Evolutionary conservation across 257 asterid genomes (phyloP).

Genomic region (Marsdenia floribunda): DNA sequence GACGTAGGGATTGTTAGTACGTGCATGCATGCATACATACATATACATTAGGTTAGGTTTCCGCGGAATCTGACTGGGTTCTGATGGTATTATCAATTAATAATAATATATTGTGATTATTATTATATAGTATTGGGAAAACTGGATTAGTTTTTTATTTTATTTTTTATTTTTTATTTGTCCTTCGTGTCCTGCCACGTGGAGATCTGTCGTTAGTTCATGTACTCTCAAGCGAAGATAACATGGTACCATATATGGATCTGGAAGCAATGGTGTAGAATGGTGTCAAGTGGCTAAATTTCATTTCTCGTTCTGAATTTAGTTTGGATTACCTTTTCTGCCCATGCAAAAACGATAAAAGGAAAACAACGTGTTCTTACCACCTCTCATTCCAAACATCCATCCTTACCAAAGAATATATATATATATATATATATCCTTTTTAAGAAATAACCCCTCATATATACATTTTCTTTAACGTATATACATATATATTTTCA

Average conservation of each 20-base stretch:
- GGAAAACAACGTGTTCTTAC: background rate
- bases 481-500: background rate
- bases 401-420: background rate
- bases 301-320: background rate
- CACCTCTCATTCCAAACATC: background rate
- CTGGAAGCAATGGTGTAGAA: constrained; percentile 35
- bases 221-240: constrained; percentile 14
- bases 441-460: too few relatives aligned
- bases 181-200: constrained; percentile 20
- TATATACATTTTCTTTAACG: background rate
- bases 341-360: constrained; percentile 13
- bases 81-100: background rate
- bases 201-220: constrained; percentile 5
- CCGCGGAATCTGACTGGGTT: constrained; percentile 5
- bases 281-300: constrained; percentile 25
- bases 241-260: constrained; percentile 23
- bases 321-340: constrained; percentile 11
- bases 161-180: too few relatives aligned
- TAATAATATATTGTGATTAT: too few relatives aligned
- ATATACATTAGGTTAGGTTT: background rate
- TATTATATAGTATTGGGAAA: background rate
- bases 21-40: constrained; percentile 31
- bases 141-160: constrained; percentile 17
- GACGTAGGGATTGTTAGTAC: constrained; percentile 19
- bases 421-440: too few relatives aligned